These are phyloP conservation scores for Leccinum subtestaceum DNA, from an alignment of 768 basidiomycete species.

Conservation along the genomic window DNA sequence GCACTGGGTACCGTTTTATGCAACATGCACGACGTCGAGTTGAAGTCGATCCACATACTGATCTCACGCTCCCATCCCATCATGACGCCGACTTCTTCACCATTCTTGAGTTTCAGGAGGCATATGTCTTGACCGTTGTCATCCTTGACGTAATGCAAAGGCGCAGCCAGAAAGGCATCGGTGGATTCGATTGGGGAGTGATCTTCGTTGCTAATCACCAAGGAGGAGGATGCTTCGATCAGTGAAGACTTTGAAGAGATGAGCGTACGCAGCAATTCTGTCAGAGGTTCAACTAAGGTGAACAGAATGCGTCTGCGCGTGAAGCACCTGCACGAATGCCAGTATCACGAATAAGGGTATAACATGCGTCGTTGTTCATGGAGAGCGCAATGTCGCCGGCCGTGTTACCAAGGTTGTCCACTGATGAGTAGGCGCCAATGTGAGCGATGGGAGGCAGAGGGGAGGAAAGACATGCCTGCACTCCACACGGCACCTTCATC, in stretches of 20 bases:
- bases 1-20: slow-evolving; percentile 49
- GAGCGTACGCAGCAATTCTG: slow-evolving; percentile 71
- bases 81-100: slow-evolving; percentile 93
- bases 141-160: slow-evolving; percentile 66
- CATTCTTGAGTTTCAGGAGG: slow-evolving; percentile 55
- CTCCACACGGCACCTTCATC: slow-evolving; percentile 92
- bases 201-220: slow-evolving; percentile 50
- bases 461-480: slow-evolving; percentile 50
- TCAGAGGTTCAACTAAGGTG: slow-evolving; percentile 7
- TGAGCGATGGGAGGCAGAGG: neutral
- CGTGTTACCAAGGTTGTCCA: slow-evolving; percentile 75
- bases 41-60: slow-evolving; percentile 43
- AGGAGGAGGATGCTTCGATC: slow-evolving; percentile 27
- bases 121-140: slow-evolving; percentile 81
- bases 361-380: slow-evolving; percentile 72
- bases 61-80: slow-evolving; percentile 97
- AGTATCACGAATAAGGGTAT: slow-evolving; percentile 82
- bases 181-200: slow-evolving; percentile 58
- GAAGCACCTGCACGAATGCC: slow-evolving; percentile 83
- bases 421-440: slow-evolving; percentile 34
- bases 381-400: slow-evolving; percentile 91
- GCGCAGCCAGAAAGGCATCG: slow-evolving; percentile 67
- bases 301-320: slow-evolving; percentile 2
- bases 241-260: slow-evolving; percentile 46
- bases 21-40: slow-evolving; percentile 2